Conservation (phyloP, 1,284 basidiomycete species). For the Testicularia cyperi region DNA sequence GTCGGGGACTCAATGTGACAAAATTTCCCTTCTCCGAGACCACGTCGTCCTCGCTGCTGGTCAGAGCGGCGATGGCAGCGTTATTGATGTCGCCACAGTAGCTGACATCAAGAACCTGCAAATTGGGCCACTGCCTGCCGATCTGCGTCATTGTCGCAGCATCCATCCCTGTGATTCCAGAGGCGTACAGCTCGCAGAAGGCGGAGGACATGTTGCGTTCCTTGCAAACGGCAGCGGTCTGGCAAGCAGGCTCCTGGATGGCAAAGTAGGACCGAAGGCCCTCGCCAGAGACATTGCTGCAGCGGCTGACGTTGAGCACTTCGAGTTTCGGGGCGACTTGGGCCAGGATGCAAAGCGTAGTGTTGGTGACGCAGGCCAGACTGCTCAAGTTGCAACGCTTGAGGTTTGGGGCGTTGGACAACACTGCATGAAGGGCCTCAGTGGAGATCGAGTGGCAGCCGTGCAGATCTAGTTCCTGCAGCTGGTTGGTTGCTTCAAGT, state of each 20-base stretch:
- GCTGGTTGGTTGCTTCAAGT: slow-evolving; percentile 16
- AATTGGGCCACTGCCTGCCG: slow-evolving; percentile 63
- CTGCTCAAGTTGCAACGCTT: slow-evolving; percentile 70
- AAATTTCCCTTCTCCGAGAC: slow-evolving; percentile 8
- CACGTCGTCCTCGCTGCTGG: slow-evolving; percentile 52
- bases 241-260: slow-evolving; percentile 8
- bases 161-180: slow-evolving; percentile 68
- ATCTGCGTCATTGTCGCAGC: slow-evolving; percentile 66
- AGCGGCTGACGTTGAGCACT: slow-evolving; percentile 74
- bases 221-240: slow-evolving; percentile 7
- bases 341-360: slow-evolving; percentile 71
- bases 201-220: slow-evolving; percentile 17
- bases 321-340: slow-evolving; percentile 66
- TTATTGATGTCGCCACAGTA: slow-evolving; percentile 70
- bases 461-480: slow-evolving; percentile 69
- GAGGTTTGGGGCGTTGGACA: slow-evolving; percentile 71
- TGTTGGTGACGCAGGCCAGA: slow-evolving; percentile 70
- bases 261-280: slow-evolving; percentile 63
- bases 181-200: slow-evolving; percentile 65
- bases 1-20: slow-evolving; percentile 30
- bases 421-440: slow-evolving; percentile 70
- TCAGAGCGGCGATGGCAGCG: slow-evolving; percentile 72
- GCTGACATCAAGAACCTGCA: slow-evolving; percentile 80
- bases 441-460: slow-evolving; percentile 72
- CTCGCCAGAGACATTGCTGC: slow-evolving; percentile 69